Evolutionary conservation across 108 stramenopile species (phyloP), one percentile per base, ranked within the genome.

Genomic region (Nitzschia inconspicua): DNA sequence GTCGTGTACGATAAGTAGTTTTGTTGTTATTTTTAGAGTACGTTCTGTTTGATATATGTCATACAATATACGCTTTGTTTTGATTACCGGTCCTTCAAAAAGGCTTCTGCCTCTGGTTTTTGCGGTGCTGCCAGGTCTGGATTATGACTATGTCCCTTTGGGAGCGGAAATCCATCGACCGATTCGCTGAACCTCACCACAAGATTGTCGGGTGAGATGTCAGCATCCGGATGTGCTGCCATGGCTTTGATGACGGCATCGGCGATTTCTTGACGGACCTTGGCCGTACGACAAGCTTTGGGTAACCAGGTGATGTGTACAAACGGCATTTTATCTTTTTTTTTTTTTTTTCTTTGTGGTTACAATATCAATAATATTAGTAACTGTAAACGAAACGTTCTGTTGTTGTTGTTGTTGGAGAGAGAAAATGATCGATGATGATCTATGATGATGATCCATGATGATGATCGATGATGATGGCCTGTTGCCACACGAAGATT

Each of bases 241-340:
- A 79, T 79, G 44, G 61, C 73, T 57, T 80, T 75, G 57, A 80
- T 75, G 18, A 80, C 62, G 1, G 79, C 79, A 34, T 66, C 70
- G 14, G 79, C 79, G 19, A 80, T 59, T 63, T 80, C 74, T 46
- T 75, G 68, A 14, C 79, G 65, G 5, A 75, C 74, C n/a, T 39
- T 43, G 31, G 73, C 79, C 27, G 49, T 80, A 23, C 79, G 73
- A 48, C 79, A 80, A 29, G 79, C 65, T 48, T 80, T 80, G 25
- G 79, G 79, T 2, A 80, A 42, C 79, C 79, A 80, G 22, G 79
- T 72, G 28, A 80, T 65, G 43, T 80, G 79, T 65, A 80, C 74
- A 44, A 80, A 72, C 2, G 79, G 79, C 79, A 80, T 80, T 2
- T 10, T 69, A 35, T 30, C 3, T 18, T 22, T 52, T 32, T 47